phyloP scores from a whole-genome alignment of 345 rosid species.

The Toxicodendron radicans region DNA sequence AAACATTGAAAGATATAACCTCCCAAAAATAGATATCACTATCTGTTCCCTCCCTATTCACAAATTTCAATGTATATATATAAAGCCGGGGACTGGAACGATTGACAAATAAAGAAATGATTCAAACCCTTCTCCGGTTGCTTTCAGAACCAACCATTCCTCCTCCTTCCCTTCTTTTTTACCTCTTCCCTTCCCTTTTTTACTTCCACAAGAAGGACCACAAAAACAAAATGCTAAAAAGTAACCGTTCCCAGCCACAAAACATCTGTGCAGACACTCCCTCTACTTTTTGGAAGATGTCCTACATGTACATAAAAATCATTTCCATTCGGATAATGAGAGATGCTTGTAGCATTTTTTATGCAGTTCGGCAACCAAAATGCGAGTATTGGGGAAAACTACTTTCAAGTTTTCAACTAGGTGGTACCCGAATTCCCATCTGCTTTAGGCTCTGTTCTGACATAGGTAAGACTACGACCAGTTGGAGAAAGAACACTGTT shows the following conservation, averaged over 20 bases:
- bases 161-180: too few relatives aligned
- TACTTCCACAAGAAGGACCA: not conserved
- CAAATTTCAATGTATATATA: slow-evolving; percentile 19
- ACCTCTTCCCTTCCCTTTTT: not conserved
- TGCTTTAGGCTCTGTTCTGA: slow-evolving; percentile 60
- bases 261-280: not conserved
- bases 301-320: slow-evolving; percentile 25
- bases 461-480: slow-evolving; percentile 72
- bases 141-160: not conserved
- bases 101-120: not conserved
- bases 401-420: slow-evolving; percentile 8
- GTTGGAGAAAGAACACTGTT: slow-evolving; percentile 32
- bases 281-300: slow-evolving; percentile 1
- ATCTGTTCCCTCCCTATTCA: slow-evolving; percentile 23
- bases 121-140: not conserved
- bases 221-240: not conserved
- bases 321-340: not conserved
- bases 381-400: not conserved
- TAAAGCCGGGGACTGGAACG: slow-evolving; percentile 6
- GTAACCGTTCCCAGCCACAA: not conserved
- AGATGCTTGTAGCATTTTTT: slow-evolving; percentile 1
- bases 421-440: slow-evolving; percentile 38
- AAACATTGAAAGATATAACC: not conserved
- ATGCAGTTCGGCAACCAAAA: not conserved
- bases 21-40: slow-evolving; percentile 2